Base-by-base conservation (phyloP, 345 rosid species). In the Camelina hispida region DNA sequence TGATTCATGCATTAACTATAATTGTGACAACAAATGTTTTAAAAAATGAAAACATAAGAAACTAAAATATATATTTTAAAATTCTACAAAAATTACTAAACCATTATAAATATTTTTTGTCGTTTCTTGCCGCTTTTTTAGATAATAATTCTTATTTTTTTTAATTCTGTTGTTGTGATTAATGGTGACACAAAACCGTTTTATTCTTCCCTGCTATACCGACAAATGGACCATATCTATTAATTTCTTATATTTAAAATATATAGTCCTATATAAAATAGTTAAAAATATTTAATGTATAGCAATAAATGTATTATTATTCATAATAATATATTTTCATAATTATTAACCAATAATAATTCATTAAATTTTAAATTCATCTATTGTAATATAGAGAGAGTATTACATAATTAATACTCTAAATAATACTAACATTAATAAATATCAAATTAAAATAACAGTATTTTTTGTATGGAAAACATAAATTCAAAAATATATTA, bases 141-240 rank as follows among this genome's bases (percentile, higher is more conserved):
- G 3, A 51, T 3, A 3, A 5, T 51, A 2, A 51, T 20, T 18
- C 14, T 51, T 51, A 18, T 51, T 7, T 51, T 20, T 47, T 47
- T 1, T 1, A 0, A 7, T 47, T 7, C 7, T 47, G 10, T 47
- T 1, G 9, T 3, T 9, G 20, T n/a, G 3, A 47, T 47, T 0
- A 47, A 2, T n/a, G 4, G 20, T 6, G 20, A 16, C 10, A 16
- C 5, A 2, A 47, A n/a, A 47, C 18, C 1, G 10, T 3, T 47
- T 7, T n/a, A 0, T 7, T 2, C 0, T n/a, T n/a, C 7, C 2
- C 6, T 0, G 0, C 0, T 46, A 46, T 6, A 2, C 18, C 20
- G 2, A n/a, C 18, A n/a, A 46, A 15, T 8, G 2, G 3, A 46
- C 1, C 9, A 37, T 46, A 46, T n/a, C 7, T 46, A 46, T 46